Base-by-base conservation (phyloP, 768 basidiomycete genomes). In the Suillus lakei region DNA sequence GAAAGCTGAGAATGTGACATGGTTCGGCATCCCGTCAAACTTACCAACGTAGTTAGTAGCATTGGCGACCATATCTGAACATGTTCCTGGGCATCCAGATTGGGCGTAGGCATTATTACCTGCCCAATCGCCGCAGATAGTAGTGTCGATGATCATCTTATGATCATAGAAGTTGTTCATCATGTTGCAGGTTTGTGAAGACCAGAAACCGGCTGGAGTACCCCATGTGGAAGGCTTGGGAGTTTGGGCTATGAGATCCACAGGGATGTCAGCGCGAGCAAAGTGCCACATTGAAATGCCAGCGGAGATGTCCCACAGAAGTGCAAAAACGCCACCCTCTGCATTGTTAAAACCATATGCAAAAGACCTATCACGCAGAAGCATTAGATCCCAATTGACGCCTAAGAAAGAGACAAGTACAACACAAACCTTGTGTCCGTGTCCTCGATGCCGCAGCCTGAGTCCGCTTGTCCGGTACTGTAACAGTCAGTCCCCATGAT, bases 261-360 rank as follows among this genome's bases (percentile, higher is more conserved):
- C 67, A 10, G 88, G 88, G 44, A 89, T 84, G 18, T 79, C 72
- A 30, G 69, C 68, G n/a, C 88, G 81, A 9, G 83, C 46, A 76
- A 89, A 88, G 67, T 80, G 82, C 85, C 86, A 89, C n/a, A 86
- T 76, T 63, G 77, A 82, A 72, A 89, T 86, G 21, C 86, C 87
- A 0, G 71, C 43, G 6, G 51, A 7, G 46, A 66, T 64, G 55
- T 87, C 81, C 84, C 87, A 88, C 21, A 83, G 69, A 67, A 88
- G 83, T 1, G 82, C 87, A 64, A 77, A 88, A 23, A 88, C 85
- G 26, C 87, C 88, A 21, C 87, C 87, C 0, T 70, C 72, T 4
- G 75, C 72, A 36, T 69, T 26, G 69, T 79, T 77, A 36, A 77
- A 77, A 5, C 75, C 75, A 39, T 68, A 67, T 8, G 71, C 75